Evolutionary conservation across 352 stramenopile genomes (phyloP), one percentile per base, ranked within the genome.

Genomic region (Aphanomyces euteiches): DNA sequence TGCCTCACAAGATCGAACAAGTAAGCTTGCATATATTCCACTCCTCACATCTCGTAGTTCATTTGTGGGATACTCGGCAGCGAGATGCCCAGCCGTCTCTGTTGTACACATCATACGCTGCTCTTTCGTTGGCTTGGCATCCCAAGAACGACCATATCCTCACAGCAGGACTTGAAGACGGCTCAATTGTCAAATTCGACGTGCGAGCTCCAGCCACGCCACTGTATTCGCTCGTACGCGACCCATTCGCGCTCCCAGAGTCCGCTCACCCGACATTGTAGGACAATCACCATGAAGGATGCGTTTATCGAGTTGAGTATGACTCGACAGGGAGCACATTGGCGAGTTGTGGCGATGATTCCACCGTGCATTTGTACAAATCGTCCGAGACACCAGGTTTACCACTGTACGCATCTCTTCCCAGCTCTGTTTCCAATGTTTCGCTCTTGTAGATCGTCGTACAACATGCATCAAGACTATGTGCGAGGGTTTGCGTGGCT

Each of bases 401-500:
- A 28, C 28, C 28, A 28, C 28, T 28, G 28, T 28, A 28, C 28
- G 28, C 28, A 28, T 28, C 28, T 28, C 28, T 28, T 28, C 28
- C 28, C 28, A 28, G 28, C 28, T 28, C 28, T 28, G 28, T 28
- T 28, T 75, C 69, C 8, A 75, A 76, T 43, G 76, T 86, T 72
- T 64, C 61, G 53, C 69, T 58, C 69, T 73, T 2, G 57, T 77
- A 28, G 66, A 75, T 43, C 65, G 74, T 4, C 61, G 43, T 28
- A 56, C 71, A 17, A 61, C 3, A 69, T 75, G 7, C 86, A 94
- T 54, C 40, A 34, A 15, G 86, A 94, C 73, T 94, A 94, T 48
- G 81, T 94, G 7, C 86, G 84, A 28, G 83, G 79, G 1, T 57
- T 94, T 7, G 83, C 79, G 34, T 94, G 86, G 86, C 81, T 83